Conservation (phyloP, 192 early-diverging fungal genomes). For the Cladochytrium replicatum region DNA sequence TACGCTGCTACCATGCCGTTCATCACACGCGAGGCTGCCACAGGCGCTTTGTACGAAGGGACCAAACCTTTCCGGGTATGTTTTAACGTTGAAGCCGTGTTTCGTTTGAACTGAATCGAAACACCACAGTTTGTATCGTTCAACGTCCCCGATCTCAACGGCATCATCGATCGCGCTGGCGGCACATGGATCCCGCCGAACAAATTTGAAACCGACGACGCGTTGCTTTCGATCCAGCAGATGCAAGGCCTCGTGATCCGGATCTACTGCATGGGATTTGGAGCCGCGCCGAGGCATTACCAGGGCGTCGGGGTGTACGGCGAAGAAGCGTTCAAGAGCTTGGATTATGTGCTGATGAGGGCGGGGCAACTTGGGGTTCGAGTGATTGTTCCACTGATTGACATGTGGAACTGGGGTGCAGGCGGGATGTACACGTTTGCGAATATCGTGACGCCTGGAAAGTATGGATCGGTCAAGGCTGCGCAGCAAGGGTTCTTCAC, state of each 20-base stretch:
- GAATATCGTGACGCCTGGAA: too few species aligned
- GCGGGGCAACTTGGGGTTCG: slow-evolving; percentile 19
- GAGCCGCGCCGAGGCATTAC: too few species aligned
- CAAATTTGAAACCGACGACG: slow-evolving; percentile 22
- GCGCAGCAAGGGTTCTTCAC: slow-evolving; percentile 28
- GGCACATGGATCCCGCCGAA: slow-evolving; percentile 5
- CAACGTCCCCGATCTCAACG: slow-evolving; percentile 27
- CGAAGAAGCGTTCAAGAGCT: slow-evolving; percentile 15
- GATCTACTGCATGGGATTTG: slow-evolving; percentile 21
- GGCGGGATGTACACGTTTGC: slow-evolving; percentile 21
- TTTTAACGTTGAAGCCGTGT: too few species aligned
- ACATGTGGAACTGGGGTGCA: slow-evolving; percentile 34
- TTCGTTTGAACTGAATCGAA: too few species aligned
- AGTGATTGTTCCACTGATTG: slow-evolving; percentile 32
- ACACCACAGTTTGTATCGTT: slow-evolving; percentile 28
- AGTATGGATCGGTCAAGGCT: neutral
- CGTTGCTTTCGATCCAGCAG: slow-evolving; percentile 12
- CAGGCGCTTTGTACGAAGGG: too few species aligned
- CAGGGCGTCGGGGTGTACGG: too few species aligned
- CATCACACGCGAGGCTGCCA: too few species aligned
- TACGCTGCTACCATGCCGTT: too few species aligned
- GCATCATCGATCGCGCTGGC: slow-evolving; percentile 16
- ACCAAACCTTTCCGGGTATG: too few species aligned
- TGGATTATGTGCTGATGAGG: slow-evolving; percentile 20
- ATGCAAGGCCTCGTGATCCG: slow-evolving; percentile 21